Percentiles rank a stretch among this genome's conserved stretches.
Evolutionary conservation across 345 rosid species (phyloP).

Genomic region (Syzygium grande): DNA sequence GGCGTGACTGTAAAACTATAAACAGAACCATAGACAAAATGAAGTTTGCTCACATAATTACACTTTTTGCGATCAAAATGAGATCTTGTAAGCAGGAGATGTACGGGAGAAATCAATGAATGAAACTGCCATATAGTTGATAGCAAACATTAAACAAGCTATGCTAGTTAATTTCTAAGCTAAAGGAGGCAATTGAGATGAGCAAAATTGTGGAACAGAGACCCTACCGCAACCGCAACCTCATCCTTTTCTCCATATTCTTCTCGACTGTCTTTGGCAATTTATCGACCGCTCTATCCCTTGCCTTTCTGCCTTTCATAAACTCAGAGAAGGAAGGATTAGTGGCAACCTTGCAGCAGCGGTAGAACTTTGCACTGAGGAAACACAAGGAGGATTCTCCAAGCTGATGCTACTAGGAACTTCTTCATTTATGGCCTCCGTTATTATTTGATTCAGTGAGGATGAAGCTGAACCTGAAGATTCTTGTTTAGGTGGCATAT

Average conservation of each 20-base stretch:
- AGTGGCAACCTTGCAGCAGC: slow-evolving; percentile 23
- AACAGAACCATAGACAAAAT: neutral
- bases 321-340: slow-evolving; percentile 74
- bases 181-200: neutral
- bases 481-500: slow-evolving; percentile 3
- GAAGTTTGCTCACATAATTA: neutral
- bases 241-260: slow-evolving; percentile 42
- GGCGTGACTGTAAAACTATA: neutral
- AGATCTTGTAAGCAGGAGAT: neutral
- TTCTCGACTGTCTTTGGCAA: slow-evolving; percentile 13
- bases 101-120: neutral
- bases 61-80: neutral
- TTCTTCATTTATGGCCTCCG: slow-evolving; percentile 1
- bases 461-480: slow-evolving; percentile 7
- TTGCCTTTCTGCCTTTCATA: slow-evolving; percentile 35
- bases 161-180: neutral
- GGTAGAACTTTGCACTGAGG: neutral
- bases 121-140: neutral
- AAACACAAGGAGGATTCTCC: slow-evolving; percentile 5
- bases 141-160: neutral
- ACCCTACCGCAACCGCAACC: slow-evolving; percentile 39
- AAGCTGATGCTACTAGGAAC: neutral
- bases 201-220: neutral
- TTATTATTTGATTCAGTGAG: slow-evolving; percentile 1
- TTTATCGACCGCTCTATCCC: slow-evolving; percentile 8